Percentiles rank a stretch among this genome's conserved stretches.
These are phyloP conservation scores for Solanum aculeatissimum DNA, from an alignment of 305 asterid genomes.

Conservation along the genomic window DNA sequence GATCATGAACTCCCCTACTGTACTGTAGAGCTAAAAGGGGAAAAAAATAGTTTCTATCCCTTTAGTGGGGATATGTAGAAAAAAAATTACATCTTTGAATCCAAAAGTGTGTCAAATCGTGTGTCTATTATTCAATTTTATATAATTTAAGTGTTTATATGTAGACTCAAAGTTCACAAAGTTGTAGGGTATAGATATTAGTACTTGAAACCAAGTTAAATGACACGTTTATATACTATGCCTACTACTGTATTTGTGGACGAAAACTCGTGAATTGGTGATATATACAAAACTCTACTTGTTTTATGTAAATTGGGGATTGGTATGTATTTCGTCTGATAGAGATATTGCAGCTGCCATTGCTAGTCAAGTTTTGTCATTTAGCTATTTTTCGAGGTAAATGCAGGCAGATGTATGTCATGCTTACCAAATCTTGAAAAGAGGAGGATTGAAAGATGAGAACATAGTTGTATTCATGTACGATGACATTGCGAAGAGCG, in stretches of 20 bases:
- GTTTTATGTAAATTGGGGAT: background rate
- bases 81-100: too few species aligned
- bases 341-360: background rate
- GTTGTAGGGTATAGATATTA: too few species aligned
- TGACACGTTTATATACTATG: too few species aligned
- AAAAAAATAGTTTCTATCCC: too few species aligned
- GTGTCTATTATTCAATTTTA: too few species aligned
- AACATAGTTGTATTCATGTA: constrained; percentile 87
- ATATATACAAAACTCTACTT: background rate
- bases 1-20: too few species aligned
- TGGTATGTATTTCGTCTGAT: background rate
- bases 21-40: background rate
- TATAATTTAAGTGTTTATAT: too few species aligned
- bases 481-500: constrained; percentile 66
- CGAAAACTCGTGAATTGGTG: background rate
- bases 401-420: constrained; percentile 91
- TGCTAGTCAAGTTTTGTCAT: background rate
- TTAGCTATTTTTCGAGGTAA: background rate
- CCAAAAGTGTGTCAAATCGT: too few species aligned
- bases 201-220: too few species aligned
- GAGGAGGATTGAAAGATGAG: constrained; percentile 76
- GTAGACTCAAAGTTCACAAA: too few species aligned
- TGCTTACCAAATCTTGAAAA: constrained; percentile 80
- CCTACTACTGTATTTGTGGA: too few species aligned
- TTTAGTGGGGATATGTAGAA: too few species aligned